Evolutionary conservation across 2,329 filamentous ascomycete genomes (phyloP).

Genomic region (Colletotrichum sp.): DNA sequence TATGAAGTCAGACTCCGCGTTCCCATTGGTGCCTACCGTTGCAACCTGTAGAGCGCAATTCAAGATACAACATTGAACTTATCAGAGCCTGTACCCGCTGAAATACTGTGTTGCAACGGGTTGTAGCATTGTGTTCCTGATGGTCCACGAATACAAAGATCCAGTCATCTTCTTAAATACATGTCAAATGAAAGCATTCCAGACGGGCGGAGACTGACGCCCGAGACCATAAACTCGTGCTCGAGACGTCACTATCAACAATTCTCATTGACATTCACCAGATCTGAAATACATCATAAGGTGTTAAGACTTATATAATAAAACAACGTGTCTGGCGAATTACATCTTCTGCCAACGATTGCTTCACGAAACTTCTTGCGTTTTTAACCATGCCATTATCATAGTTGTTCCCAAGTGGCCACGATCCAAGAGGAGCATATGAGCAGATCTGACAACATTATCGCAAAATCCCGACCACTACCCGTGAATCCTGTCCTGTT

Average conservation of each 20-base stretch:
- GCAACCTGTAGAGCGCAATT: not conserved
- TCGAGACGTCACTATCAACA: accelerated
- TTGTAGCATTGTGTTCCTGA: not conserved
- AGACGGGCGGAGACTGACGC: not conserved
- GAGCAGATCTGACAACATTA: not conserved
- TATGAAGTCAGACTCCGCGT: accelerated
- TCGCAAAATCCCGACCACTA: too few relatives aligned
- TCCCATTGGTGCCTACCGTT: accelerated
- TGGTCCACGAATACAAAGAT: accelerated
- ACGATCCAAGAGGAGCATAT: accelerated
- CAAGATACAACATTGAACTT: not conserved
- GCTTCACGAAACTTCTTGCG: accelerated
- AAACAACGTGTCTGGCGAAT: not conserved
- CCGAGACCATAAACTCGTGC: not conserved
- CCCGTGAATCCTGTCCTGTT: not conserved
- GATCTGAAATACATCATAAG: not conserved
- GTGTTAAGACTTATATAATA: not conserved
- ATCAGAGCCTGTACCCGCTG: too few relatives aligned
- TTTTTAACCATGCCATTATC: too few relatives aligned
- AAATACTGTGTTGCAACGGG: too few relatives aligned
- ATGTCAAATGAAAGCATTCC: not conserved
- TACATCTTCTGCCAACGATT: accelerated
- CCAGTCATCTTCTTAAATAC: not conserved
- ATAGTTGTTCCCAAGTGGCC: not conserved
- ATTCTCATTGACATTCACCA: not conserved